Evolutionary conservation across 768 basidiomycete species (phyloP), one percentile per base, ranked within the genome.

Genomic region (Pholiota microspora): DNA sequence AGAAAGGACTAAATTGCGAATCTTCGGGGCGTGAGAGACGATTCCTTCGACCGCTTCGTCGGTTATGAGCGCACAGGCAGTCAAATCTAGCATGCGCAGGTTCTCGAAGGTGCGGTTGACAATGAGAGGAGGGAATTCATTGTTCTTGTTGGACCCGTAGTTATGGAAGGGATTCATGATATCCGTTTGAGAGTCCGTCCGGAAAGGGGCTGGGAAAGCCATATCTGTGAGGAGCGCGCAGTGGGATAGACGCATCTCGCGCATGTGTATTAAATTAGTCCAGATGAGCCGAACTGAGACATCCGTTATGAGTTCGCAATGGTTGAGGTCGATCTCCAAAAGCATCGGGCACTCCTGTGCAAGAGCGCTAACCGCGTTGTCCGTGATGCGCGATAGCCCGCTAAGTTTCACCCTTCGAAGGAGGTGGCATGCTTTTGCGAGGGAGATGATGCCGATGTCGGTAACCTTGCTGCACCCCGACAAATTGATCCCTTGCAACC

Each of bases 271-370:
- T 1, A 87, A 88, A 63, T 89, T 72, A 9, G 80, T 74, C 91
- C 95, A 95, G 28, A 98, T 80, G 59, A 92, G 86, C 51, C 92
- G 86, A 53, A 94, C 76, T 27, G 90, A 79, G 12, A 77, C 67
- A 65, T 97, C 87, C 15, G 92, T 88, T 64, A 98, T 80, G 51
- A 76, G 76, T 55, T 81, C 79, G 73, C 94, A 94, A 58, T 85
- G 80, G 64, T 92, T 88, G 64, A 99, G 85, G 71, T 99, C 97
- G 61, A 98, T 85, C 70, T 99, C 97, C 53, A 99, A 82, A 23
- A 99, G 81, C 48, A 94, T 78, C 0, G 92, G 89, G 66, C 94
- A 96, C 4, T 78, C 79, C 57, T 80, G 80, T 29, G 89, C 89
- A 48, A 99, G 78, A 28, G 85, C 79, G 29, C 86, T 81, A 61